Evolutionary conservation across 1,139 yeast genomes (phyloP), one percentile per base, ranked within the genome.

Genomic region (Schizosaccharomyces versatilis): DNA sequence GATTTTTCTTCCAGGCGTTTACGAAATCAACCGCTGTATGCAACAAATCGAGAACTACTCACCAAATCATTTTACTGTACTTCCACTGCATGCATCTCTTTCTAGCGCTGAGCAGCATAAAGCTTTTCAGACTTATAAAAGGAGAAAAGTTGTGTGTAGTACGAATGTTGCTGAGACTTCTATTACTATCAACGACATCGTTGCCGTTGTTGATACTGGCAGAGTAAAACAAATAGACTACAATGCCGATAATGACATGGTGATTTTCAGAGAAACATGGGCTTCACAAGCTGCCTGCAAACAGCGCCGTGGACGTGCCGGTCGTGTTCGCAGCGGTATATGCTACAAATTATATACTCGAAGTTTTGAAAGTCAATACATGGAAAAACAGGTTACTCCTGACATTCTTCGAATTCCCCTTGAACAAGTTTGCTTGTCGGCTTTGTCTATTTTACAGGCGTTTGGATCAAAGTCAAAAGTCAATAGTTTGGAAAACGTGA

Each of bases 291-390:
- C 97, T 0, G 95, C 94, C 63, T 80, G 81, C n/a, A 77, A 79
- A 48, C 98, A 90, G 67, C 76, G 98, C 68, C 73, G 95, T 65
- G 98, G 98, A 65, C 84, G 98, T 72, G 93, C 97, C n/a, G 98
- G 98, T 60, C 90, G 98, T 75, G 86, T 88, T 14, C 76, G 80
- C 36, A 73, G 73, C 38, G 98, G 98, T 58, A 71, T 71, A 10
- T 86, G 96, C 60, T 90, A 79, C 68, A 88, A 84, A 63, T 66
- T 90, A 52, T 90, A 78, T 66, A 81, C 96, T 0, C 68, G 70
- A 55, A 76, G 75, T 1, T 75, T 83, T 0, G 80, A 78, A 61
- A 66, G 68, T 0, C 63, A 67, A 3, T 67, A 68, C 44, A 82
- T 86, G 93, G 68, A 74, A 9, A 69, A 73, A 0, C 80, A 81